Conservation (phyloP, 1,284 basidiomycete species). For the Anthracocystis walkeri region DNA sequence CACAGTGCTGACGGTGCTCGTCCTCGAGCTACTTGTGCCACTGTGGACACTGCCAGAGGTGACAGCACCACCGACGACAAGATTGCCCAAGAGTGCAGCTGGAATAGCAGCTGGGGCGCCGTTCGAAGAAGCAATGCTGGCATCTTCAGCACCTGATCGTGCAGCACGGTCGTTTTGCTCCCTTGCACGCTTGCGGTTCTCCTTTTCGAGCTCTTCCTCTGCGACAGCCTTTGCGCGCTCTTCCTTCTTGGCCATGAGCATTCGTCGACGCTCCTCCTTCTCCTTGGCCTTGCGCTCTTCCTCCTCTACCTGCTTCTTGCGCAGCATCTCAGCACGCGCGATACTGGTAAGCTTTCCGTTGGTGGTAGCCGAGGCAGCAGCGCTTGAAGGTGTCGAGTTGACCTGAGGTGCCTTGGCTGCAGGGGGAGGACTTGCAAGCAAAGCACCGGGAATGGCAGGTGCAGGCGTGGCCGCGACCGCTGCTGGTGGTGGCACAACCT, state of each 20-base stretch:
- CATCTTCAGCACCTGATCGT: conserved; percentile 28
- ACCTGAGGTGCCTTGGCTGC: conserved; percentile 26
- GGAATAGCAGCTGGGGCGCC: conserved; percentile 42
- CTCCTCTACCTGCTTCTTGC: conserved; percentile 54
- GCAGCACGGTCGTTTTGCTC: conserved; percentile 39
- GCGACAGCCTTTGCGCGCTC: conserved; percentile 46
- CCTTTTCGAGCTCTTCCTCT: conserved; percentile 44
- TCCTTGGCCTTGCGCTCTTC: conserved; percentile 54
- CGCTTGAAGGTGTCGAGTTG: conserved; percentile 31
- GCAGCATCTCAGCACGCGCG: conserved; percentile 51
- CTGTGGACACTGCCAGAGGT: conserved; percentile 22
- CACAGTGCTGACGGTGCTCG: conserved; percentile 39
- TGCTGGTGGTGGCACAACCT: conserved; percentile 10
- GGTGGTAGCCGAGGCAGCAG: conserved; percentile 16
- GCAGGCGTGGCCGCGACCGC: conserved; percentile 4
- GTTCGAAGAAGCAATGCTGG: conserved; percentile 32
- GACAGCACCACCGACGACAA: conserved; percentile 28
- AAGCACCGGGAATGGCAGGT: conserved; percentile 33
- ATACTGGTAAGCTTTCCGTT: conserved; percentile 50
- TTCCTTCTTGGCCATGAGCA: conserved; percentile 50
- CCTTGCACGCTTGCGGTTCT: conserved; percentile 48
- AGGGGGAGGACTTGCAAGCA: conserved; percentile 37
- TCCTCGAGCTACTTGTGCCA: conserved; percentile 22
- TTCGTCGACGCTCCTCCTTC: conserved; percentile 50
- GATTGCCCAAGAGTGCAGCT: conserved; percentile 32